Percentiles rank a stretch among this genome's conserved stretches.
Conservation (phyloP, 2,329 filamentous ascomycete genomes). For the Clarireedia homoeocarpa region DNA sequence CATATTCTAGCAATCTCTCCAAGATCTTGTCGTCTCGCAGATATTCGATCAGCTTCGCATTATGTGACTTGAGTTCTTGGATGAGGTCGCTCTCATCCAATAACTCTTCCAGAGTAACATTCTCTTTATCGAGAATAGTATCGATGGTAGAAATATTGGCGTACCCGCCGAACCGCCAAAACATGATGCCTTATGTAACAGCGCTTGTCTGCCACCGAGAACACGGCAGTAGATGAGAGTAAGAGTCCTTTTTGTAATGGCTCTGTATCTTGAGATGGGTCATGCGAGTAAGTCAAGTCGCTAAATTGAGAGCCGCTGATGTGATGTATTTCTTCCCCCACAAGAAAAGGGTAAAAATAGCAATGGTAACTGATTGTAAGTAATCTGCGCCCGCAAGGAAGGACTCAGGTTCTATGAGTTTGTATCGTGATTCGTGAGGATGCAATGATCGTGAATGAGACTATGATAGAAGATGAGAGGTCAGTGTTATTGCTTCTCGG, state of each 20-base stretch:
- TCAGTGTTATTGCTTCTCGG: constrained; percentile 8
- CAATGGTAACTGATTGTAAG: background rate
- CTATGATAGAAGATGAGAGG: constrained; percentile 11
- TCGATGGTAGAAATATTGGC: constrained; percentile 96
- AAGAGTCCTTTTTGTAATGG: constrained; percentile 16
- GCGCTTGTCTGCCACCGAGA: constrained; percentile 25
- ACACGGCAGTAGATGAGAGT: constrained; percentile 20
- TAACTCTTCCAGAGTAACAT: constrained; percentile 91
- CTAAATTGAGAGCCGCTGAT: constrained; percentile 16
- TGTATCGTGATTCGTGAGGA: constrained; percentile 19
- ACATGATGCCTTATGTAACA: constrained; percentile 62
- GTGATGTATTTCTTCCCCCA: constrained; percentile 13
- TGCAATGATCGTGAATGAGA: constrained; percentile 9
- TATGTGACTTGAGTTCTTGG: constrained; percentile 96
- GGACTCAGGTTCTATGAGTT: constrained; percentile 13
- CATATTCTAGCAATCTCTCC: constrained; percentile 81
- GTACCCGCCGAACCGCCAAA: constrained; percentile 99
- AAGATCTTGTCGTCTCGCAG: constrained; percentile 81
- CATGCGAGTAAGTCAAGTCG: constrained; percentile 25
- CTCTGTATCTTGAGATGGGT: constrained; percentile 19
- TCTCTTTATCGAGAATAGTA: constrained; percentile 88
- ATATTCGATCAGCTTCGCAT: constrained; percentile 95
- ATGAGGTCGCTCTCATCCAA: constrained; percentile 94
- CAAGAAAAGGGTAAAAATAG: constrained; percentile 10
- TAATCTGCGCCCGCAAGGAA: constrained; percentile 4